Conservation (phyloP, 1,139 yeast species). For the Spathaspora jeffriesii region DNA sequence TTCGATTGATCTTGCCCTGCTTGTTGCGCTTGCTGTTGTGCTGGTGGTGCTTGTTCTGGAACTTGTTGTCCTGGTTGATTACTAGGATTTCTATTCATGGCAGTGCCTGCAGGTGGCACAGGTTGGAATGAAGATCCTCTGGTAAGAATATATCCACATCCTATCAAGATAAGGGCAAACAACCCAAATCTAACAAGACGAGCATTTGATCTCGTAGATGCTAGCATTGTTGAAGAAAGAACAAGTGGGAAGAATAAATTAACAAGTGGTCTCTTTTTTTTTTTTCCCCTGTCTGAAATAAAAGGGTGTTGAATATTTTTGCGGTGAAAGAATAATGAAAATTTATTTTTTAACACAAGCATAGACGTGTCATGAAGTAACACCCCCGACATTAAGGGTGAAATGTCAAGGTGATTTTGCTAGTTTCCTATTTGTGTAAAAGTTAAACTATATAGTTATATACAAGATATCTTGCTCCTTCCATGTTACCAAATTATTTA, state of each 20-base stretch:
- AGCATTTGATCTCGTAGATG: constrained; percentile 57
- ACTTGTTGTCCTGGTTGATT: constrained; percentile 7
- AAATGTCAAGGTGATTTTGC: too few species aligned
- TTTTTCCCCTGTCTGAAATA: background rate
- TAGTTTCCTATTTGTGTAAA: too few species aligned
- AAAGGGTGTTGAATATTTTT: background rate
- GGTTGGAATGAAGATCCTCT: constrained; percentile 55
- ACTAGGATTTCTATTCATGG: constrained; percentile 10
- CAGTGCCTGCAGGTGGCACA: constrained; percentile 12
- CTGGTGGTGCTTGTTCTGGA: constrained; percentile 10
- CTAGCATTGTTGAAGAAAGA: constrained; percentile 17
- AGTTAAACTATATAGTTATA: too few species aligned
- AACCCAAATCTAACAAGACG: constrained; percentile 61
- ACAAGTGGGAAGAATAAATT: background rate
- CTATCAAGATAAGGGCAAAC: constrained; percentile 56
- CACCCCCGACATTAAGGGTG: too few species aligned
- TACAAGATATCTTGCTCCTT: too few species aligned
- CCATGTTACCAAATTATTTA: too few species aligned
- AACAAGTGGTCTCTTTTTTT: constrained; percentile 1
- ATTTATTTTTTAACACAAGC: background rate
- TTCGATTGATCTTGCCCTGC: too few species aligned
- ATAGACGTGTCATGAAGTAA: too few species aligned
- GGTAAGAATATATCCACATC: constrained; percentile 61
- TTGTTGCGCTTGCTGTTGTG: constrained; percentile 9
- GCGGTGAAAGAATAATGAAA: background rate